Conservation (phyloP, 257 asterid species). For the Dorcoceras hygrometricum region DNA sequence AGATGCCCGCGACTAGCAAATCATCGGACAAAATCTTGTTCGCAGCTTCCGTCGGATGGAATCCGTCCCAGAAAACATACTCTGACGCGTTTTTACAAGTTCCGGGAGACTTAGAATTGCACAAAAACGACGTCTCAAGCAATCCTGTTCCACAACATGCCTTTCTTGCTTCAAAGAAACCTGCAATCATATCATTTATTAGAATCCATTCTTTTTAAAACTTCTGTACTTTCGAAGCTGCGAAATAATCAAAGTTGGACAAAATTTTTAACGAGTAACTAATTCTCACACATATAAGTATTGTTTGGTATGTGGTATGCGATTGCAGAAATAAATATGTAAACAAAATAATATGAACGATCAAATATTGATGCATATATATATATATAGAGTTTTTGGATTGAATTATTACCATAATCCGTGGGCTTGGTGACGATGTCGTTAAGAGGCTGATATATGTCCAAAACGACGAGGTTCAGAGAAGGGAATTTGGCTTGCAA, state of each 20-base stretch:
- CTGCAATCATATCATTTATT: constrained; percentile 26
- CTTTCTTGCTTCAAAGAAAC: constrained; percentile 84
- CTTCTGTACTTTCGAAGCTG: too few species aligned
- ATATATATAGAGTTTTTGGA: neutral
- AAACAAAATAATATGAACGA: too few species aligned
- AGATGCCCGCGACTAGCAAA: constrained; percentile 62
- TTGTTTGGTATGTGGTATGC: too few species aligned
- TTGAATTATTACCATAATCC: constrained; percentile 48
- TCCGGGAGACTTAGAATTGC: constrained; percentile 70
- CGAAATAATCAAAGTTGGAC: too few species aligned
- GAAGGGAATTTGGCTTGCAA: constrained; percentile 48
- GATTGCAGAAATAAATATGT: too few species aligned
- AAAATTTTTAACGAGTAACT: too few species aligned
- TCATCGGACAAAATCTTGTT: constrained; percentile 67
- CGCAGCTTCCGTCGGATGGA: constrained; percentile 83
- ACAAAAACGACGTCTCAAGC: constrained; percentile 70
- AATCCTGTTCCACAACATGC: constrained; percentile 87
- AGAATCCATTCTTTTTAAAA: neutral
- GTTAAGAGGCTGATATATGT: constrained; percentile 62
- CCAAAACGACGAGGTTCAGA: constrained; percentile 69
- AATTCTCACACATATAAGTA: too few species aligned
- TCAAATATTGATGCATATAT: too few species aligned
- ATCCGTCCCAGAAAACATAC: constrained; percentile 87
- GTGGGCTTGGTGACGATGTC: constrained; percentile 63
- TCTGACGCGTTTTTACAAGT: constrained; percentile 77